phyloP scores from a whole-genome alignment of 345 rosid genomes.

The Camelina laxa region DNA sequence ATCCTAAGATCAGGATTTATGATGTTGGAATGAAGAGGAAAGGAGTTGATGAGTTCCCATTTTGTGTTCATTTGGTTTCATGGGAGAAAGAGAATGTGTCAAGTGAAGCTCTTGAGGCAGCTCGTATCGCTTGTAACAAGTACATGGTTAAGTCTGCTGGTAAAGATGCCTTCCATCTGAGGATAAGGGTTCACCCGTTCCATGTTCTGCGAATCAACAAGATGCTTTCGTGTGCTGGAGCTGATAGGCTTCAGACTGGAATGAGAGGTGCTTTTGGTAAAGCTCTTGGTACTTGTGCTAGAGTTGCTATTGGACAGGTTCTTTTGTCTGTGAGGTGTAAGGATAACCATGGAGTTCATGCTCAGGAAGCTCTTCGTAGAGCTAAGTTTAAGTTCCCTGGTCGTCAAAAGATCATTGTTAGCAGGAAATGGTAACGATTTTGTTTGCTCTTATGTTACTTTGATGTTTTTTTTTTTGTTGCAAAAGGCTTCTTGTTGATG shows the following conservation, averaged over 20 bases:
- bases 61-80: constrained; percentile 59
- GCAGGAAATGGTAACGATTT: constrained; percentile 56
- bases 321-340: constrained; percentile 60
- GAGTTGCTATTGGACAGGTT: constrained; percentile 60
- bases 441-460: not conserved
- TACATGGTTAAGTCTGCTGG: constrained; percentile 64
- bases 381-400: constrained; percentile 72
- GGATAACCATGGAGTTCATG: constrained; percentile 55
- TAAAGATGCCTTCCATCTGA: constrained; percentile 58
- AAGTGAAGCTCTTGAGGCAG: constrained; percentile 67
- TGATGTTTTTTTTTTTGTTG: not conserved
- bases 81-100: constrained; percentile 70
- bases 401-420: constrained; percentile 62
- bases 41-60: constrained; percentile 63
- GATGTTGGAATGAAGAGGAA: constrained; percentile 70
- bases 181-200: constrained; percentile 64
- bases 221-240: constrained; percentile 75
- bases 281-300: constrained; percentile 58
- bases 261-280: constrained; percentile 69
- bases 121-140: constrained; percentile 63
- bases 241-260: constrained; percentile 66
- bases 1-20: constrained; percentile 59
- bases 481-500: constrained; percentile 34
- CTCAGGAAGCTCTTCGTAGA: constrained; percentile 62
- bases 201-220: constrained; percentile 62